These are phyloP conservation scores for Cinnamomum chago DNA, from an alignment of 164 flowering plant genomes.

Conservation along the genomic window DNA sequence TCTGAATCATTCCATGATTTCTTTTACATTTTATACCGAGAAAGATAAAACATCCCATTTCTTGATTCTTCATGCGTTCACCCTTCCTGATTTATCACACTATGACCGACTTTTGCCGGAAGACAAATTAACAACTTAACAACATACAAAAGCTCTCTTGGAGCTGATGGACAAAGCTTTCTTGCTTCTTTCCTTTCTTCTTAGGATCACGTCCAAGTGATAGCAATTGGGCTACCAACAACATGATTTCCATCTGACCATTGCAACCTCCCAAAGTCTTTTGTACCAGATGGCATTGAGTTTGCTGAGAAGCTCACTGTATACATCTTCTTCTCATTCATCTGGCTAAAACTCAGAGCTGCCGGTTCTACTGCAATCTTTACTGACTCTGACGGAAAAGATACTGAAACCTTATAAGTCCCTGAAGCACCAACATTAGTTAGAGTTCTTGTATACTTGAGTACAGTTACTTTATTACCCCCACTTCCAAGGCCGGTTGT, in stretches of 20 bases:
- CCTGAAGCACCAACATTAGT: conserved; percentile 71
- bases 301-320: conserved; percentile 40
- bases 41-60: not conserved
- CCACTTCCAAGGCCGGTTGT: conserved; percentile 23
- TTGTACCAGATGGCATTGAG: conserved; percentile 59
- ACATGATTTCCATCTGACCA: conserved; percentile 71
- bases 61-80: not conserved
- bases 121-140: not conserved
- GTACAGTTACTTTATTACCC: conserved; percentile 21
- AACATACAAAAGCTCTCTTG: not conserved
- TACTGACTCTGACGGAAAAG: conserved; percentile 25
- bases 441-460: conserved; percentile 54
- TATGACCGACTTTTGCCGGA: not conserved
- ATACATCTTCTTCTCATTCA: conserved; percentile 49
- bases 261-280: conserved; percentile 39
- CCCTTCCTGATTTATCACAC: not conserved
- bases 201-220: conserved; percentile 45
- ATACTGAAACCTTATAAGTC: conserved; percentile 50
- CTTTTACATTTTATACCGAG: not conserved
- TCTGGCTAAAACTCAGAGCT: conserved; percentile 33
- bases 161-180: not conserved
- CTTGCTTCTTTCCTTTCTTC: not conserved
- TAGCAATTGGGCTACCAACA: conserved; percentile 56
- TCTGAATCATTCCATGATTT: not conserved
- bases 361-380: conserved; percentile 55